Conservation (phyloP, 2,329 filamentous ascomycete genomes). For the Bretziella fagacearum region DNA sequence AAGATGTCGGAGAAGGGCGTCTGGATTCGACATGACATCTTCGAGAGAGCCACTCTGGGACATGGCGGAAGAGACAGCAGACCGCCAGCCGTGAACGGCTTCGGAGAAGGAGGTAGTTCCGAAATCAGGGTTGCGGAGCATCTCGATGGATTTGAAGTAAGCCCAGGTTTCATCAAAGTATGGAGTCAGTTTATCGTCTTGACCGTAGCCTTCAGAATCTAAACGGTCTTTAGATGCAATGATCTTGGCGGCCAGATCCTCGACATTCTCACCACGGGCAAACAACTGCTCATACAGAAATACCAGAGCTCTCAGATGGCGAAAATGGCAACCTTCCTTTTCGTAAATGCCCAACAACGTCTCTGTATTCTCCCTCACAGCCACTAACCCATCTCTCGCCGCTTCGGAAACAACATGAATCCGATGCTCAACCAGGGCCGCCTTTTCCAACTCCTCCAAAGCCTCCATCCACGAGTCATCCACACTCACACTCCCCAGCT, state of each 20-base stretch:
- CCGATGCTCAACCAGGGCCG: constrained; percentile 41
- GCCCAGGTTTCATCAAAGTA: constrained; percentile 14
- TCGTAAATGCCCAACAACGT: constrained; percentile 34
- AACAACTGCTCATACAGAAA: constrained; percentile 24
- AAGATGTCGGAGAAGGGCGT: constrained; percentile 32
- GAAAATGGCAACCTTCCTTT: constrained; percentile 32
- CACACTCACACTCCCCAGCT: constrained; percentile 36
- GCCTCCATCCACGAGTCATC: constrained; percentile 39
- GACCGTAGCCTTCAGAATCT: constrained; percentile 8
- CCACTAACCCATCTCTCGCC: constrained; percentile 22
- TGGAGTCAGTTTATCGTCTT: constrained; percentile 7
- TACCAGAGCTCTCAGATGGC: constrained; percentile 35
- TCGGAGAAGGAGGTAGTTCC: constrained; percentile 7
- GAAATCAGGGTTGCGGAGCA: constrained; percentile 6
- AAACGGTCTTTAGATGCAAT: constrained; percentile 7
- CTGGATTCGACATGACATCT: constrained; percentile 22
- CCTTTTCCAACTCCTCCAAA: constrained; percentile 34
- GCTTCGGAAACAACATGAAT: constrained; percentile 17
- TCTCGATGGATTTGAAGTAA: constrained; percentile 14
- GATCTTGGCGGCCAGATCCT: neutral
- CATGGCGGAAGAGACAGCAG: constrained; percentile 11
- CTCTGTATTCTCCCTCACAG: constrained; percentile 30
- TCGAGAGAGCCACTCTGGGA: constrained; percentile 13
- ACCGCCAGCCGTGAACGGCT: constrained; percentile 11
- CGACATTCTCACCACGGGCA: constrained; percentile 10